Percentiles rank a stretch among this genome's conserved stretches.
Evolutionary conservation across 352 stramenopile species (phyloP).

Genomic region (Phytophthora hibernalis): DNA sequence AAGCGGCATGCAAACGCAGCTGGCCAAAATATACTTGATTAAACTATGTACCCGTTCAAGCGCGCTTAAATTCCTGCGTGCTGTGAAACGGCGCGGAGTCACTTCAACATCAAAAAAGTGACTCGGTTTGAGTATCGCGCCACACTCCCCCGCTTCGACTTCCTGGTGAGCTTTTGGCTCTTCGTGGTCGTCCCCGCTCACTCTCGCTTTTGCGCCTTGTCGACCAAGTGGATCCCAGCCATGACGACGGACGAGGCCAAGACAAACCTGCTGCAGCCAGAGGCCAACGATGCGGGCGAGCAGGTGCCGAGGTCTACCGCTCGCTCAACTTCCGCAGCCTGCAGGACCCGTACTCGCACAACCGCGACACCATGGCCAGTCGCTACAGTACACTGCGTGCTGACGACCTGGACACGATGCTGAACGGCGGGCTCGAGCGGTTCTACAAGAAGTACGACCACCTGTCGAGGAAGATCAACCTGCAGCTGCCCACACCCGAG

Average conservation of each 20-base stretch:
- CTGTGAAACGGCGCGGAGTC: background rate
- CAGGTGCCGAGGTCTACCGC: slow-evolving; percentile 69
- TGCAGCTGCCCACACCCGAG: slow-evolving; percentile 62
- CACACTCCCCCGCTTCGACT: background rate
- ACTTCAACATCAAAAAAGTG: background rate
- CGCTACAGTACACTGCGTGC: slow-evolving; percentile 64
- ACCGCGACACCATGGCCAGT: slow-evolving; percentile 50
- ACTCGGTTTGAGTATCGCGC: background rate
- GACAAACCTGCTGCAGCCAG: slow-evolving; percentile 37
- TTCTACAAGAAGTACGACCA: slow-evolving; percentile 83
- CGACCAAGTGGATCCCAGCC: slow-evolving; percentile 10
- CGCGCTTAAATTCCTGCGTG: background rate
- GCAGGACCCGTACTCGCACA: slow-evolving; percentile 73
- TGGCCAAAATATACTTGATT: background rate
- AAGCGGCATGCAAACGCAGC: background rate
- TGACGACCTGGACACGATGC: slow-evolving; percentile 64
- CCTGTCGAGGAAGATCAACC: slow-evolving; percentile 62
- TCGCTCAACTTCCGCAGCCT: slow-evolving; percentile 74
- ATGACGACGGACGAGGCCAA: slow-evolving; percentile 27
- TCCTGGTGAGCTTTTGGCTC: background rate
- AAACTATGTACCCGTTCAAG: background rate
- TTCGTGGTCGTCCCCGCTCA: background rate
- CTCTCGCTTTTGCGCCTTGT: slow-evolving; percentile 1
- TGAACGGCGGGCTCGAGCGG: slow-evolving; percentile 61
- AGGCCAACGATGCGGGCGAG: slow-evolving; percentile 37